These are phyloP conservation scores for Clonostachys rhizophaga DNA, from an alignment of 2,329 filamentous ascomycete genomes.

Conservation along the genomic window DNA sequence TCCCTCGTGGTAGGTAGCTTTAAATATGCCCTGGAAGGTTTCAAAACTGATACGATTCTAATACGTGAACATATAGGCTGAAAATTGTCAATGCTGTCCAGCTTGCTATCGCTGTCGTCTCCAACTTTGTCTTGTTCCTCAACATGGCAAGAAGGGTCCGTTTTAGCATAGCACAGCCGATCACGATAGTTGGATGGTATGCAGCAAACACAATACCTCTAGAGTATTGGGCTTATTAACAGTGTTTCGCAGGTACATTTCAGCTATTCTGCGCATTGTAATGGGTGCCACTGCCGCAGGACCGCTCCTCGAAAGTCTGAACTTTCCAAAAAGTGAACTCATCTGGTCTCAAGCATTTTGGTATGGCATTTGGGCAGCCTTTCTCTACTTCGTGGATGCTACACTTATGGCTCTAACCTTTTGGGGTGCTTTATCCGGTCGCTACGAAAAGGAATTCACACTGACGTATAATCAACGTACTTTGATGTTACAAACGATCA, in stretches of 20 bases:
- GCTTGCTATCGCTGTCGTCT: slow-evolving; percentile 67
- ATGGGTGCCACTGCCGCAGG: slow-evolving; percentile 64
- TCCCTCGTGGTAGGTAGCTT: slow-evolving; percentile 57
- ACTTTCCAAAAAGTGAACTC: background rate
- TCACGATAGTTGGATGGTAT: slow-evolving; percentile 79
- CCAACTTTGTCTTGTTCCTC: slow-evolving; percentile 77
- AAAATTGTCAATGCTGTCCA: slow-evolving; percentile 74
- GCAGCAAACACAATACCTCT: slow-evolving; percentile 50
- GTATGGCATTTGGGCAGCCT: slow-evolving; percentile 76
- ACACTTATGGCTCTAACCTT: slow-evolving; percentile 76
- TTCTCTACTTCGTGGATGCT: slow-evolving; percentile 75
- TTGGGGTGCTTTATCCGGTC: slow-evolving; percentile 62
- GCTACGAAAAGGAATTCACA: slow-evolving; percentile 75
- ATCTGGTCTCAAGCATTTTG: slow-evolving; percentile 78
- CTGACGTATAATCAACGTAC: slow-evolving; percentile 79
- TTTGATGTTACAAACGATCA: slow-evolving; percentile 84
- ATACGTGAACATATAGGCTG: slow-evolving; percentile 40
- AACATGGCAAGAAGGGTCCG: slow-evolving; percentile 81
- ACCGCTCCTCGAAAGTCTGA: slow-evolving; percentile 32
- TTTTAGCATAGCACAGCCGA: slow-evolving; percentile 76
- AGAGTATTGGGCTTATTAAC: background rate
- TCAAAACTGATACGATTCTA: background rate
- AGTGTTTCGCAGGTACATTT: slow-evolving; percentile 39
- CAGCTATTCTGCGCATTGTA: slow-evolving; percentile 59
- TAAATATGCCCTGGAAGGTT: background rate